Base-by-base conservation (phyloP, 164 flowering plant species). In the Stephania yunnanensis region DNA sequence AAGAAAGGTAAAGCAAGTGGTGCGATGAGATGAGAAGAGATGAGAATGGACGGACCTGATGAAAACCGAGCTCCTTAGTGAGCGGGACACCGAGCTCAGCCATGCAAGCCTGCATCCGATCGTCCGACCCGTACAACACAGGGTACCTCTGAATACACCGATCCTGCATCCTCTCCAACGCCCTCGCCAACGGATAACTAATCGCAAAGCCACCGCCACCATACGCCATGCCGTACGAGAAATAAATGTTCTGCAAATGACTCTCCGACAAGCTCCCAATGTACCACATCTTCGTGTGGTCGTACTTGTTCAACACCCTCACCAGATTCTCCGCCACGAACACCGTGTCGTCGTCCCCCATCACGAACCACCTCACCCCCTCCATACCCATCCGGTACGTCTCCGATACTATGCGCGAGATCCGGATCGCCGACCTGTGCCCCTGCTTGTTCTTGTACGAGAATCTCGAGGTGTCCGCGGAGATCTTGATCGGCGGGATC, bases 161-260 rank as follows among this genome's bases (percentile, higher is more conserved):
- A 74, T 90, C 96, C 72, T 87, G 92, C 85, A 89, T 84, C 44
- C 78, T 80, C 22, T 70, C 82, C 3, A 91, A 81, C 0, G 87
- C 91, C 12, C 68, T 77, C 0, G 93, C 96, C 19, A 91, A 77
- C 1, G 90, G 82, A 63, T 82, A 86, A 71, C 93, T 89, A 1
- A 91, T 86, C 31, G 93, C 93, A 67, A 91, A 84, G 2, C 95
- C 95, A 4, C 93, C 96, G 1, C 96, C 96, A n/a, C 96, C 96
- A 61, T 80, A 91, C 1, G 90, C 96, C 92, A 91, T 90, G 1
- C 75, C 81, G 29, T 86, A 89, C 2, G 90, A 85, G 65, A 86
- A 87, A 46, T 80, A 19, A 2, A 89, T 85, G 72, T 91, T 89
- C 81, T 91, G 96, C 42, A 81, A 15, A 77, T 89, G 92, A 61